Percentiles rank a stretch among this genome's conserved stretches.
These are phyloP conservation scores for Erysimum cheiri DNA, from an alignment of 441 rosid genomes.

Conservation along the genomic window DNA sequence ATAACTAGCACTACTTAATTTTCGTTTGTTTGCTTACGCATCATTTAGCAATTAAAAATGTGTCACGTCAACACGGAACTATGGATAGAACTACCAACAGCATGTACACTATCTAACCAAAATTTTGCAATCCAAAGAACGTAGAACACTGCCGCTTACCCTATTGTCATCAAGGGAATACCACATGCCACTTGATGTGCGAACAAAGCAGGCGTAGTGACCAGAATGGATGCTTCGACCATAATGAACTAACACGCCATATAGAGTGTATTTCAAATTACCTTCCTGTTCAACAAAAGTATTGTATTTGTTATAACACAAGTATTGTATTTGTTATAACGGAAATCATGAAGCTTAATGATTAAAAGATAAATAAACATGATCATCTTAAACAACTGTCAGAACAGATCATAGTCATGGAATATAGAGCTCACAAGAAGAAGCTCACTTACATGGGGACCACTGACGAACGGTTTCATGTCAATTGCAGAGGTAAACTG, in stretches of 20 bases:
- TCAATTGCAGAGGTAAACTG: constrained; percentile 69
- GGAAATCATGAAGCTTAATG: constrained; percentile 1
- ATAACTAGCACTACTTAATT: constrained; percentile 26
- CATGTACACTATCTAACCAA: constrained; percentile 27
- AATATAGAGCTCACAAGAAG: constrained; percentile 19
- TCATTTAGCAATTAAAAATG: neutral
- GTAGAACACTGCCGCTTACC: constrained; percentile 50
- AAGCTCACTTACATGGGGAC: constrained; percentile 70
- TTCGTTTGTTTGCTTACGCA: neutral
- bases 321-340: constrained; percentile 5
- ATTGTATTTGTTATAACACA: too few species aligned
- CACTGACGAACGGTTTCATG: constrained; percentile 85
- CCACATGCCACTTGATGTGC: constrained; percentile 95
- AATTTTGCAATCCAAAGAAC: constrained; percentile 17
- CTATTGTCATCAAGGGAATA: constrained; percentile 87
- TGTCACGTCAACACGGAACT: constrained; percentile 18
- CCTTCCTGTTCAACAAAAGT: constrained; percentile 86
- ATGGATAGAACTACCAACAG: constrained; percentile 22
- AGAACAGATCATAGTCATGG: neutral
- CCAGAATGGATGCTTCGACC: constrained; percentile 92
- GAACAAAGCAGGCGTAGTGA: constrained; percentile 89
- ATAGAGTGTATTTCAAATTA: constrained; percentile 86
- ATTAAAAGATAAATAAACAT: neutral
- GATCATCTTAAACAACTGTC: constrained; percentile 1
- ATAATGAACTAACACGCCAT: constrained; percentile 91